Evolutionary conservation across 2,329 filamentous ascomycete genomes (phyloP).

Genomic region (Diaporthe longicolla): DNA sequence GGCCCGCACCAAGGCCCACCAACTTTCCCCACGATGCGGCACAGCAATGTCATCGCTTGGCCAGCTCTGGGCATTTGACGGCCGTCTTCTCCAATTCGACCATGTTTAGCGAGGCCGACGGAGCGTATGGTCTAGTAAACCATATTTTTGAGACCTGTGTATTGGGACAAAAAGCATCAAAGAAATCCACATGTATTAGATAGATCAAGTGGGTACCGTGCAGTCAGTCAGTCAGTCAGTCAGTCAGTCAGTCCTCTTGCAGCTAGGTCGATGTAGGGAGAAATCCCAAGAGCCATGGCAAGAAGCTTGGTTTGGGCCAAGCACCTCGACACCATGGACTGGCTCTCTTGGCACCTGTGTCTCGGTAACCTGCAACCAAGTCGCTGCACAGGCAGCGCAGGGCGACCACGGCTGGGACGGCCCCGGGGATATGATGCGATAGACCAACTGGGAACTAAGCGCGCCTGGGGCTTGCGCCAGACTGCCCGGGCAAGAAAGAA

Average conservation of each 20-base stretch:
- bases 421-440: constrained; percentile 15
- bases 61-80: constrained; percentile 15
- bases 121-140: background rate
- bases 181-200: background rate
- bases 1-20: constrained; percentile 1
- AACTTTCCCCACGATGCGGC: constrained; percentile 23
- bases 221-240: background rate
- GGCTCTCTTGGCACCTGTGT: constrained; percentile 8
- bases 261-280: background rate
- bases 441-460: constrained; percentile 5
- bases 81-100: background rate
- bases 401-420: constrained; percentile 1
- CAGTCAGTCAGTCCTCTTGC: background rate
- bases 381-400: background rate
- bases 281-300: constrained; percentile 13
- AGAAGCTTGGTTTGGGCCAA: constrained; percentile 30
- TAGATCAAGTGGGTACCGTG: background rate
- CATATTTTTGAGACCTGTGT: background rate
- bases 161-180: background rate
- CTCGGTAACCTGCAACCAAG: constrained; percentile 3
- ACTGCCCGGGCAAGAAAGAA: background rate
- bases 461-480: constrained; percentile 18
- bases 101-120: background rate
- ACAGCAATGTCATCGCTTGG: constrained; percentile 32
- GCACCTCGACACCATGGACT: constrained; percentile 26